These are phyloP conservation scores for Pythium folliculosum DNA, from an alignment of 352 stramenopile genomes.

Conservation along the genomic window DNA sequence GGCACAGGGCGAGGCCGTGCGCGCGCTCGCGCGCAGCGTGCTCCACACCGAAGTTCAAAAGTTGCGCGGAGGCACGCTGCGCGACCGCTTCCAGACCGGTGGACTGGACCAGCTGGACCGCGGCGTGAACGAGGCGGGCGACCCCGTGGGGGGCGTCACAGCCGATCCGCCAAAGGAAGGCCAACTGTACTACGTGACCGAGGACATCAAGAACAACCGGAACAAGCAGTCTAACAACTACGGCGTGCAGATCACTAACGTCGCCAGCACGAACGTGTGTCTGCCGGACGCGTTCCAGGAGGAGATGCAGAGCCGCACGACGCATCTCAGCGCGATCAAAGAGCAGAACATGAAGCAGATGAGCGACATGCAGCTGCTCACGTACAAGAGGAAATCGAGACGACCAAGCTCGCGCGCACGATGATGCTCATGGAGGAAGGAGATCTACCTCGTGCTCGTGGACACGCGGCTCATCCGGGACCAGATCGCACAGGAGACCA, in stretches of 20 bases:
- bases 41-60: conserved; percentile 89
- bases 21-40: conserved; percentile 79
- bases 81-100: conserved; percentile 63
- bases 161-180: conserved; percentile 11
- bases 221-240: conserved; percentile 74
- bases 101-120: conserved; percentile 35
- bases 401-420: conserved; percentile 46
- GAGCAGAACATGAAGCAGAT: conserved; percentile 84
- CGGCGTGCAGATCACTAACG: conserved; percentile 64
- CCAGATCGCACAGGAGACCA: conserved; percentile 59
- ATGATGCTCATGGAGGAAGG: conserved; percentile 64
- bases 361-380: conserved; percentile 75
- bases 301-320: conserved; percentile 70
- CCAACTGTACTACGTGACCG: conserved; percentile 51
- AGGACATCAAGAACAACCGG: conserved; percentile 65
- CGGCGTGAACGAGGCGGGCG: conserved; percentile 27
- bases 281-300: conserved; percentile 60
- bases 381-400: conserved; percentile 57
- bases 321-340: conserved; percentile 65
- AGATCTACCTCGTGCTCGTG: conserved; percentile 51
- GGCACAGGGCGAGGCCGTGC: conserved; percentile 82
- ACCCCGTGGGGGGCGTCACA: conserved; percentile 22
- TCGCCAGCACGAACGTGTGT: conserved; percentile 67
- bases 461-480: conserved; percentile 49
- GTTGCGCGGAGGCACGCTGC: conserved; percentile 68